These are phyloP conservation scores for Backusella luteola DNA, from an alignment of 192 early-diverging fungal species.

Conservation along the genomic window DNA sequence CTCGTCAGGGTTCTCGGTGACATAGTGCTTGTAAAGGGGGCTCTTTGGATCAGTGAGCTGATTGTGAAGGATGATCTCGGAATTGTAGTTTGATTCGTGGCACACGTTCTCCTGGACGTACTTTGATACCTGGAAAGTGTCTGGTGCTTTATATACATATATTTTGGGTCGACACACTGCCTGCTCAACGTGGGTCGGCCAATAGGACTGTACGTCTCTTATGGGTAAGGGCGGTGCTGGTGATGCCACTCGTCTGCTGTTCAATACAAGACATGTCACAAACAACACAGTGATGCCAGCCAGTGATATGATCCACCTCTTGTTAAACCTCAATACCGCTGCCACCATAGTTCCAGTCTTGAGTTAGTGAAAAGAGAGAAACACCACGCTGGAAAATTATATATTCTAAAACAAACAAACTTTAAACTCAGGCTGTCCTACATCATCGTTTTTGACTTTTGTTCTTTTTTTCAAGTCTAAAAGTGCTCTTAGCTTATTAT, in stretches of 20 bases:
- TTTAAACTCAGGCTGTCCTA: too few relatives aligned
- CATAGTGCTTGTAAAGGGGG: slow-evolving; percentile 38
- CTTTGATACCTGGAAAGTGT: slow-evolving; percentile 34
- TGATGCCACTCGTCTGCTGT: background rate
- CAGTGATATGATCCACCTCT: background rate
- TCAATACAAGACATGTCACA: background rate
- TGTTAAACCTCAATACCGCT: background rate
- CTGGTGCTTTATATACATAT: slow-evolving; percentile 41
- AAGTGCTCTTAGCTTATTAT: background rate
- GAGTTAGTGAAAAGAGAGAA: background rate
- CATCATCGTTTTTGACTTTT: background rate
- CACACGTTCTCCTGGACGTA: slow-evolving; percentile 19
- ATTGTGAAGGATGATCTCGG: slow-evolving; percentile 38
- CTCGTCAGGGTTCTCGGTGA: slow-evolving; percentile 45
- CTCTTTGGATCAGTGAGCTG: slow-evolving; percentile 34
- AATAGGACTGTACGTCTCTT: slow-evolving; percentile 15
- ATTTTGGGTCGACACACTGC: slow-evolving; percentile 40
- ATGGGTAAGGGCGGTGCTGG: slow-evolving; percentile 21
- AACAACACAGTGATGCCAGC: background rate
- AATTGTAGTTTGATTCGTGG: slow-evolving; percentile 42
- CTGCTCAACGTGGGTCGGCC: slow-evolving; percentile 40
- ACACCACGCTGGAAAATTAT: background rate
- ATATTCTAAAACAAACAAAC: too few relatives aligned
- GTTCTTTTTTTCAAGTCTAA: background rate
- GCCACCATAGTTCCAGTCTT: background rate